These are phyloP conservation scores for Didymella sp. DNA, from an alignment of 2,329 filamentous ascomycete genomes.

Conservation along the genomic window DNA sequence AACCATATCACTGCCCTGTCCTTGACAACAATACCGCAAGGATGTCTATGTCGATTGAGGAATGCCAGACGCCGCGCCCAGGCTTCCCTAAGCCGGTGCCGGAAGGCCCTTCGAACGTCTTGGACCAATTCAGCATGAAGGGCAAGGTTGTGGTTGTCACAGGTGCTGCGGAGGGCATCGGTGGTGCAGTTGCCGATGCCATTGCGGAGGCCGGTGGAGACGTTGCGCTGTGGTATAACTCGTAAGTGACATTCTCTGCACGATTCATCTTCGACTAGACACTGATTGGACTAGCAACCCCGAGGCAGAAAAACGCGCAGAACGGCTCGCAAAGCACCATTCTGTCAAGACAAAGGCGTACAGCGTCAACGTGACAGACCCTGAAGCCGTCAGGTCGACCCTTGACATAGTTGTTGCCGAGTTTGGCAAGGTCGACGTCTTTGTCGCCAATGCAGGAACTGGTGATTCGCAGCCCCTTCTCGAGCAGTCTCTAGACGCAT, in stretches of 20 bases:
- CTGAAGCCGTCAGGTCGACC: constrained; percentile 61
- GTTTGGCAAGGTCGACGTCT: constrained; percentile 70
- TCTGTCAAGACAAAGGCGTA: constrained; percentile 69
- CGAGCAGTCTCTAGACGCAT: constrained; percentile 66
- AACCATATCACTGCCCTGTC: too few species aligned
- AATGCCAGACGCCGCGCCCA: constrained; percentile 33
- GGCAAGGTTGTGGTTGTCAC: constrained; percentile 54
- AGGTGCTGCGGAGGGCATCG: constrained; percentile 63
- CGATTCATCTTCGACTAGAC: neutral
- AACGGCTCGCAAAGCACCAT: constrained; percentile 62
- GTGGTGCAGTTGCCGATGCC: constrained; percentile 49
- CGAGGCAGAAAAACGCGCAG: constrained; percentile 66
- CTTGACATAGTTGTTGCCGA: constrained; percentile 69
- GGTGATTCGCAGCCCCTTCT: constrained; percentile 63
- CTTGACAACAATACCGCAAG: constrained; percentile 24
- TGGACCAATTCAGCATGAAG: constrained; percentile 44
- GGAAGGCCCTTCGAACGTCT: constrained; percentile 37
- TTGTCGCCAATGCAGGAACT: constrained; percentile 72
- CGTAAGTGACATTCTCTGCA: constrained; percentile 1
- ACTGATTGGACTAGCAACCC: constrained; percentile 51
- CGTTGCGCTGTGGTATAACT: constrained; percentile 55
- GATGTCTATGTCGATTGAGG: constrained; percentile 47
- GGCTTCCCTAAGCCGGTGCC: constrained; percentile 40
- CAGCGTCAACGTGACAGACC: constrained; percentile 64
- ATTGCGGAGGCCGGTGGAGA: constrained; percentile 54